Conservation (phyloP, 2,329 filamentous ascomycete species). For the Emergomyces pasteurianus region DNA sequence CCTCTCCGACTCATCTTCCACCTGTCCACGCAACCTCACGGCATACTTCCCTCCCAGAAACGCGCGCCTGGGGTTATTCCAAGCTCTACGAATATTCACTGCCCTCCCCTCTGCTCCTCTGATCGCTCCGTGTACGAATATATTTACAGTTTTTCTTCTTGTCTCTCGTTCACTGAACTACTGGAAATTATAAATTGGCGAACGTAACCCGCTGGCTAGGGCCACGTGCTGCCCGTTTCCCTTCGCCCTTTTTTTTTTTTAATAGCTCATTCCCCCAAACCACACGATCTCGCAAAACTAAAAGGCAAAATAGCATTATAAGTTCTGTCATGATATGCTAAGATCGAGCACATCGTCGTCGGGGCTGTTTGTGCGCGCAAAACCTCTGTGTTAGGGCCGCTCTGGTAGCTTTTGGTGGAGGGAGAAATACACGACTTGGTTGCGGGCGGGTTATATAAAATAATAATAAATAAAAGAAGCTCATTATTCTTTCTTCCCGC, state of each 20-base stretch:
- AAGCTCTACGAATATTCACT: background rate
- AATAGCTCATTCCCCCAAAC: background rate
- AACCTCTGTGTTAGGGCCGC: background rate
- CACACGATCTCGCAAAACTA: background rate
- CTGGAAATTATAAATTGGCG: background rate
- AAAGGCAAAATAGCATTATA: background rate
- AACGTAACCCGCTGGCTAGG: background rate
- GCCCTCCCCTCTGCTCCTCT: background rate
- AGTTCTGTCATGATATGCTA: background rate
- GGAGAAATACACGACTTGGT: background rate
- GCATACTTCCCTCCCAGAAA: background rate
- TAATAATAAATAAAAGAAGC: too few species aligned
- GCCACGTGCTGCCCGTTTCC: background rate
- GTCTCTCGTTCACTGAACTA: background rate
- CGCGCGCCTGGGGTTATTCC: background rate
- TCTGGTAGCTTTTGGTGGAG: background rate
- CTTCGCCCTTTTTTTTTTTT: background rate
- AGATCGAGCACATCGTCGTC: background rate
- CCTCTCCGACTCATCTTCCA: background rate
- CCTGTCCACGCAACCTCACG: background rate
- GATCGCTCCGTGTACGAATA: background rate
- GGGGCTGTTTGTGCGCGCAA: background rate
- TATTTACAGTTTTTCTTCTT: background rate
- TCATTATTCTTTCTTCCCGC: background rate
- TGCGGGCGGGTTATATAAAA: background rate